Evolutionary conservation across 2,329 filamentous ascomycete species (phyloP), one percentile per base, ranked within the genome.

Genomic region (Trichoderma koningii): DNA sequence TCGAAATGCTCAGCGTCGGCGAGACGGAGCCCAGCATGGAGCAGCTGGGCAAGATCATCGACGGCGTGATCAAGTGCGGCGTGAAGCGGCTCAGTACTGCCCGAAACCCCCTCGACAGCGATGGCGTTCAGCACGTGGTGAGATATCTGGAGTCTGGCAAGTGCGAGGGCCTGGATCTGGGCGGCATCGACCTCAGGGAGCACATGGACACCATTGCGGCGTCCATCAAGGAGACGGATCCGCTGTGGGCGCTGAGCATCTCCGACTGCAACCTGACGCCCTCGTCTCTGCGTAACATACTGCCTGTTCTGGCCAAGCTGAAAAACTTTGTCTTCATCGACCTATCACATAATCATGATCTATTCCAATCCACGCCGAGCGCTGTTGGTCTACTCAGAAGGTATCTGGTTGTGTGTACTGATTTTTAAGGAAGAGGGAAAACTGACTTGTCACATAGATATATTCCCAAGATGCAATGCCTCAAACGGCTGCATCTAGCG

Each of bases 101-200:
- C 6, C 89, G 91, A 64, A 97, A 97, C 71, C 81, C 87, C 38
- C 83, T 99, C 30, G 88, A 91, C 61, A 82, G 84, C 6, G 87
- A 90, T 70, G 91, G 91, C 0, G 78, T 97, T 59, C 82, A 86
- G 61, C 89, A 96, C 72, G 85, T 97, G 34, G 83, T 89, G 34
- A 86, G 85, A 62, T 98, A 93, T 73, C 76, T 98, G 21, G 84
- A 87, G 30, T 87, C 87, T 23, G 89, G 90, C 0, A 84, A 88
- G 57, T 98, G 94, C 70, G 90, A 96, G 75, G 94, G 92, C 6
- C 82, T 99, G 5, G 95, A 98, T 75, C 79, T 98, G 14, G 92
- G 93, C 47, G 92, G 93, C 26, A 98, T 98, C 71, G 87, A 95
- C 69, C 75, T 89, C 19, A 76, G 80, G 51, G 81, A 86, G 38